phyloP scores from a whole-genome alignment of 768 basidiomycete species.

The Calocybe gangraenosa region DNA sequence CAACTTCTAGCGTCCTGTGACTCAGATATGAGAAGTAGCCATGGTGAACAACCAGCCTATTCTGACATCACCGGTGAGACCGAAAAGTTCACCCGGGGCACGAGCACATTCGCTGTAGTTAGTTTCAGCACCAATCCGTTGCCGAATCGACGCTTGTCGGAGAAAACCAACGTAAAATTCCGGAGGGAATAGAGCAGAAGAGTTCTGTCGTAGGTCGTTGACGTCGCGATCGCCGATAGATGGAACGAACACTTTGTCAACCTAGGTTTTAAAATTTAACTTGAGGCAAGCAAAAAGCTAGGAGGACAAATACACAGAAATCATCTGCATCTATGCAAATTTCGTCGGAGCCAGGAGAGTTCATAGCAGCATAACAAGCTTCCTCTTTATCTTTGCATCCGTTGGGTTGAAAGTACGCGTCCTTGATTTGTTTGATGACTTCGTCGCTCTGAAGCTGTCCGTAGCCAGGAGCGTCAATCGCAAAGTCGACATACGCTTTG shows the following conservation, averaged over 20 bases:
- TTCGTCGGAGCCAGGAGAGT: slow-evolving; percentile 35
- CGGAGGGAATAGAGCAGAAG: slow-evolving; percentile 50
- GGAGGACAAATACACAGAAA: slow-evolving; percentile 49
- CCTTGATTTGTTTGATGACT: slow-evolving; percentile 42
- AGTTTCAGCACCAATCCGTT: slow-evolving; percentile 52
- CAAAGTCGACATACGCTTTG: slow-evolving; percentile 56
- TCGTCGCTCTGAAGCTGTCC: slow-evolving; percentile 51
- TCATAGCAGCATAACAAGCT: slow-evolving; percentile 55
- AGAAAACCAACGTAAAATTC: slow-evolving; percentile 52
- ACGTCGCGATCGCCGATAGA: slow-evolving; percentile 50
- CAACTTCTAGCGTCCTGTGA: slow-evolving; percentile 49
- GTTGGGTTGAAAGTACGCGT: slow-evolving; percentile 39
- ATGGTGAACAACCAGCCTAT: neutral
- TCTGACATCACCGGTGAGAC: slow-evolving; percentile 53
- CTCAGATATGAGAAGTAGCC: neutral
- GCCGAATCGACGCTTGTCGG: slow-evolving; percentile 26
- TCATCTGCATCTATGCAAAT: slow-evolving; percentile 49
- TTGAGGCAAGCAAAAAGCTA: neutral
- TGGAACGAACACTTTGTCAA: slow-evolving; percentile 42
- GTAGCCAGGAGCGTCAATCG: slow-evolving; percentile 60
- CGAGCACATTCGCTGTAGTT: slow-evolving; percentile 47
- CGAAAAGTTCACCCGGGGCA: slow-evolving; percentile 37
- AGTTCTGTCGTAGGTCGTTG: slow-evolving; percentile 56
- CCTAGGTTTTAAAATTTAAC: slow-evolving; percentile 22
- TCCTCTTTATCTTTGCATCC: slow-evolving; percentile 55